Evolutionary conservation across 176 grass and related monocot species (phyloP).

Genomic region (Lolium multiflorum): DNA sequence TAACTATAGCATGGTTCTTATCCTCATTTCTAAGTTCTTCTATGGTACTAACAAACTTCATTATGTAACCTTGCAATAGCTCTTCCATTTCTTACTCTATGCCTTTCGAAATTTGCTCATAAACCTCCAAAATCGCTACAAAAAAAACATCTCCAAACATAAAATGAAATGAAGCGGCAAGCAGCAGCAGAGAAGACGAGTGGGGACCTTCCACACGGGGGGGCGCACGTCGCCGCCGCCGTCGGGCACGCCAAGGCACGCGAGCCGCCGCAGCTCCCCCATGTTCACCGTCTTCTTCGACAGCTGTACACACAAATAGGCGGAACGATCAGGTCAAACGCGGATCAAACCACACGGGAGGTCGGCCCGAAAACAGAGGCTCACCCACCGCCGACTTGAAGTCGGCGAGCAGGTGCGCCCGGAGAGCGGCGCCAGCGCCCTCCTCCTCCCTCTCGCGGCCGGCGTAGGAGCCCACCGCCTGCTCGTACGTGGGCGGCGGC

Average conservation of each 20-base stretch:
- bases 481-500: conserved; percentile 46
- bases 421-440: conserved; percentile 40
- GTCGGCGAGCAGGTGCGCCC: conserved; percentile 54
- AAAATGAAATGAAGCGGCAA: neutral
- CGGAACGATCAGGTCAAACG: neutral
- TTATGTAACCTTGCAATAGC: neutral
- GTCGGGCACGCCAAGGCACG: conserved; percentile 78
- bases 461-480: conserved; percentile 49
- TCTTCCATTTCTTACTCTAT: neutral
- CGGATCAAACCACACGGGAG: neutral
- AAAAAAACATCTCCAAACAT: neutral
- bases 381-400: conserved; percentile 49
- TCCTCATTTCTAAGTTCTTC: neutral
- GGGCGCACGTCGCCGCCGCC: conserved; percentile 53
- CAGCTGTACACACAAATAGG: conserved; percentile 41
- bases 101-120: neutral
- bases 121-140: conserved; percentile 2
- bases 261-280: conserved; percentile 75
- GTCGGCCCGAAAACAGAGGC: neutral
- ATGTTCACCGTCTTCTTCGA: conserved; percentile 88
- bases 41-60: neutral
- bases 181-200: conserved; percentile 15
- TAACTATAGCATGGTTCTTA: neutral
- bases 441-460: neutral
- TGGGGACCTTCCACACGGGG: conserved; percentile 89